Percentiles rank a stretch among this genome's conserved stretches.
These are phyloP conservation scores for Arthrobotrys entomopaga DNA, from an alignment of 2,329 filamentous ascomycete species.

Conservation along the genomic window DNA sequence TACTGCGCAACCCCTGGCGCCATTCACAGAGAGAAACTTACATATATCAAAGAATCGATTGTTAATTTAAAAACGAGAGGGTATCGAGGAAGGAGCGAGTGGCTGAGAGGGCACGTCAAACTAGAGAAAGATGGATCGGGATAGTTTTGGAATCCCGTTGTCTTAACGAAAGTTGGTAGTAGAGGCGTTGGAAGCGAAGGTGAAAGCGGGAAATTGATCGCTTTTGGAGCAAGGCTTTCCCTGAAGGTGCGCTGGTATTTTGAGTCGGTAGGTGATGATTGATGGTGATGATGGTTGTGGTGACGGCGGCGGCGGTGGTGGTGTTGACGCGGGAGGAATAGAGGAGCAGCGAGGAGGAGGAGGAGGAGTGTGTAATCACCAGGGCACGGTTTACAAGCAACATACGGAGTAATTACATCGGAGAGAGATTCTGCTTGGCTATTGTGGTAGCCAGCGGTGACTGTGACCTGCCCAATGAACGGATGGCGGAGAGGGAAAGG, in stretches of 20 bases:
- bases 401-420: too few relatives aligned
- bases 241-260: too few relatives aligned
- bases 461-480: neutral
- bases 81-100: slow-evolving; percentile 4
- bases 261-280: neutral
- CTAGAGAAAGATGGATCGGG: too few relatives aligned
- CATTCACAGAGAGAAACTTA: neutral
- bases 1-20: neutral
- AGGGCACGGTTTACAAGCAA: too few relatives aligned
- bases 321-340: neutral
- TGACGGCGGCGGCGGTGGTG: neutral
- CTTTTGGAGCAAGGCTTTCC: neutral
- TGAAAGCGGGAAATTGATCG: neutral
- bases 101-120: neutral
- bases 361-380: too few relatives aligned
- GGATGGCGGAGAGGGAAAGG: slow-evolving; percentile 14
- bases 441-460: too few relatives aligned
- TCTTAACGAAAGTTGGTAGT: too few relatives aligned
- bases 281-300: slow-evolving; percentile 7
- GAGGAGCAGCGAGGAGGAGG: too few relatives aligned
- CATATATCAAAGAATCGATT: neutral
- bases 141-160: too few relatives aligned
- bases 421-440: too few relatives aligned
- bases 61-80: neutral
- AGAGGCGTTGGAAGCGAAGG: too few relatives aligned